A percentile compares a stretch with the other conserved stretches of the same genome.
Evolutionary conservation across 495 filamentous ascomycete genomes (phyloP).

Genomic region (Neurospora africana): DNA sequence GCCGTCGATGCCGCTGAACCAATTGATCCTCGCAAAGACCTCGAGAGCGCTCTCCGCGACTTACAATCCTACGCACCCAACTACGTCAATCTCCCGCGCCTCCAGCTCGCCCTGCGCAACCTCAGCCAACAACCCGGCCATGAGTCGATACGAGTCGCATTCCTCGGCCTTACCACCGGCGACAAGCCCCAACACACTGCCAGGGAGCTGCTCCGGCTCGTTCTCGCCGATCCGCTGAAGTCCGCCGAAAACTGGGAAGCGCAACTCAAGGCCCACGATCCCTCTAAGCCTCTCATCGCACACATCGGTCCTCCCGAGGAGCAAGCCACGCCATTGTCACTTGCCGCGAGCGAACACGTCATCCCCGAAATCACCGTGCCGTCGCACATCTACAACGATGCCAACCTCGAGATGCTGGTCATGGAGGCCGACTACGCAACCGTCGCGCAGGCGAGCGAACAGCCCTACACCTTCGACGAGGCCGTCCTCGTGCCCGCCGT

Average conservation of each 20-base stretch:
- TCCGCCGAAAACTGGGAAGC: conserved; percentile 59
- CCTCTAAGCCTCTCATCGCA: conserved; percentile 34
- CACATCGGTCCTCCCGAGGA: conserved; percentile 23
- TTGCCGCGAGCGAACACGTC: conserved; percentile 17
- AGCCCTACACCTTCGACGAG: conserved; percentile 32
- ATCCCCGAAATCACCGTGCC: conserved; percentile 46
- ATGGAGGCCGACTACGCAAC: conserved; percentile 40
- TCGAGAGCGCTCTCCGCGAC: conserved; percentile 51
- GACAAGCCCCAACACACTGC: conserved; percentile 21
- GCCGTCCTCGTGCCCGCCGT: conserved; percentile 63
- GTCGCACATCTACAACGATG: conserved; percentile 53
- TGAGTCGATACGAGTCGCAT: conserved; percentile 61
- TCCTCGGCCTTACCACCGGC: conserved; percentile 34
- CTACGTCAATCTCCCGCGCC: conserved; percentile 61
- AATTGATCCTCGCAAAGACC: conserved; percentile 30
- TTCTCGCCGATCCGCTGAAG: conserved; percentile 70
- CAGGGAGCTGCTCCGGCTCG: conserved; percentile 51
- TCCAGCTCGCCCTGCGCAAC: conserved; percentile 71
- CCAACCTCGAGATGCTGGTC: conserved; percentile 73
- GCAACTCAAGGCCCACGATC: conserved; percentile 41
- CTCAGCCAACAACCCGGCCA: conserved; percentile 51
- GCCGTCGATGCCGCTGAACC: not conserved
- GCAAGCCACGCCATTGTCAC: conserved; percentile 6
- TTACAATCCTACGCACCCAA: conserved; percentile 52
- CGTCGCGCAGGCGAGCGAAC: conserved; percentile 22